Evolutionary conservation across 352 stramenopile genomes (phyloP).

Genomic region (Globisporangium mamillatum): DNA sequence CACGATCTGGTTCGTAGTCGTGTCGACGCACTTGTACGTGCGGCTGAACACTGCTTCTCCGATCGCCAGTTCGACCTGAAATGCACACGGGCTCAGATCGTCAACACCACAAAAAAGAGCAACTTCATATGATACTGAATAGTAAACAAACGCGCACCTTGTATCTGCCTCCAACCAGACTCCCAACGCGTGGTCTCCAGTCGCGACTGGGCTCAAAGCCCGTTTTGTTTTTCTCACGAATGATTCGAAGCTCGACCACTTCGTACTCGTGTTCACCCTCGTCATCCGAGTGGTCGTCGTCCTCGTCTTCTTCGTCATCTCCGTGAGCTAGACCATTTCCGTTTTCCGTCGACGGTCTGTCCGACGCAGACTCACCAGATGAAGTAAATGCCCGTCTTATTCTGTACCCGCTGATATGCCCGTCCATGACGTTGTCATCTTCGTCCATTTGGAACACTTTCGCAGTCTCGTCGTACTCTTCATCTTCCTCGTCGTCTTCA

Average conservation of each 20-base stretch:
- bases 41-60: conserved; percentile 83
- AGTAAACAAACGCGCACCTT: conserved; percentile 28
- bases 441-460: conserved; percentile 69
- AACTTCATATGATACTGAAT: not conserved
- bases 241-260: conserved; percentile 62
- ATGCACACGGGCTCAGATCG: conserved; percentile 18
- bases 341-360: conserved; percentile 1
- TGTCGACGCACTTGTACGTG: conserved; percentile 78
- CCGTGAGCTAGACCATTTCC: conserved; percentile 11
- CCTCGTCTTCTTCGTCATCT: conserved; percentile 32
- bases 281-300: conserved; percentile 37
- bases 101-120: conserved; percentile 26
- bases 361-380: conserved; percentile 1
- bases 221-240: conserved; percentile 77
- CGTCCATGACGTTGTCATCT: conserved; percentile 25
- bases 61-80: conserved; percentile 66
- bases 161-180: conserved; percentile 61
- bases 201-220: conserved; percentile 81
- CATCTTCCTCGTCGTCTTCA: conserved; percentile 19
- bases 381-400: conserved; percentile 10
- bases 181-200: conserved; percentile 57
- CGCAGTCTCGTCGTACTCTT: conserved; percentile 27
- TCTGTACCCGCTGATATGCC: conserved; percentile 15
- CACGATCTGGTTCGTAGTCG: conserved; percentile 72
- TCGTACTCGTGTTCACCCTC: conserved; percentile 60